These are phyloP conservation scores for Porodaedalea pini DNA, from an alignment of 1,284 basidiomycete genomes.

Conservation along the genomic window DNA sequence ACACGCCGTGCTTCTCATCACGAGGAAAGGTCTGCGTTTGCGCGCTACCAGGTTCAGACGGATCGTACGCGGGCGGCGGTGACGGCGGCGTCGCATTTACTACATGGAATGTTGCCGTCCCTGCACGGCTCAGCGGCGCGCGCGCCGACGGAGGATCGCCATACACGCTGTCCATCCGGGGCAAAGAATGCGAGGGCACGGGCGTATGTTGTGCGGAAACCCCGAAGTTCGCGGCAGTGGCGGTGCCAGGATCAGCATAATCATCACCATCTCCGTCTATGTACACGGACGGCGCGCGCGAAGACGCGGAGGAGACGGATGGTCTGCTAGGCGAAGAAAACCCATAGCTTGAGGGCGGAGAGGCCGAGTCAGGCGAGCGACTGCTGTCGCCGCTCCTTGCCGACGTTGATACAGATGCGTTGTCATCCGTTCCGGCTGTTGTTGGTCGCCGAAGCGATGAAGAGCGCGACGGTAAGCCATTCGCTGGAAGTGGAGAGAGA, in stretches of 20 bases:
- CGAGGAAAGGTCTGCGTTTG: background rate
- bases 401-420: constrained; percentile 50
- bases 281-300: constrained; percentile 18
- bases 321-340: constrained; percentile 33
- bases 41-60: constrained; percentile 7
- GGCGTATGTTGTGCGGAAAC: background rate
- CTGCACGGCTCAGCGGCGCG: constrained; percentile 32
- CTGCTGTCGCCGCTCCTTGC: constrained; percentile 37
- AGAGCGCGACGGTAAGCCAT: constrained; percentile 26
- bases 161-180: constrained; percentile 19
- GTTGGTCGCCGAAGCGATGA: constrained; percentile 55
- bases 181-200: constrained; percentile 6
- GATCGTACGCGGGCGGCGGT: constrained; percentile 44
- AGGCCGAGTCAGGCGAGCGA: background rate
- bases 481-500: constrained; percentile 6
- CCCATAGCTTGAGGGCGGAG: constrained; percentile 26
- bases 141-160: constrained; percentile 22
- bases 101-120: constrained; percentile 32
- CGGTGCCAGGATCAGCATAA: constrained; percentile 5
- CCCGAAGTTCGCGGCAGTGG: constrained; percentile 10
- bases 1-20: constrained; percentile 13
- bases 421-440: constrained; percentile 58
- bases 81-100: constrained; percentile 36
- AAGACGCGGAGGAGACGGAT: constrained; percentile 31
- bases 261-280: constrained; percentile 6